Evolutionary conservation across 192 early-diverging fungal genomes (phyloP), one percentile per base, ranked within the genome.

Genomic region (Podochytrium sp.): DNA sequence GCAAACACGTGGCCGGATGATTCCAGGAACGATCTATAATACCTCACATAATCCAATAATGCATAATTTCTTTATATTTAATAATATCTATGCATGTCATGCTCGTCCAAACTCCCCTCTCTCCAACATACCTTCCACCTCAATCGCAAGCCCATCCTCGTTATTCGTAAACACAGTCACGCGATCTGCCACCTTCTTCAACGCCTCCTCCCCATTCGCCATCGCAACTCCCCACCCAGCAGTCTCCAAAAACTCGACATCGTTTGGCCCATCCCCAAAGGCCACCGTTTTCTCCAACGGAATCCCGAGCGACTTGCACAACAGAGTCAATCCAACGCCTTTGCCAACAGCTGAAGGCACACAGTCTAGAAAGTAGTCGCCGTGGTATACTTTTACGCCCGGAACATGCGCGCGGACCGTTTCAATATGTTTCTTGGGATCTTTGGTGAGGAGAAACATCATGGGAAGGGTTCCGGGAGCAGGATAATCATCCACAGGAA

Each of bases 131-230:
- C 25, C 53, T 25, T 64, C 62, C 12, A 64, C 5, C 34, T 41
- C 12, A n/a, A 39, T 29, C 18, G 62, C 62, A 12, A 64, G 37
- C 62, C 62, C 62, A 64, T 64, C 62, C 27, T 64, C 62, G 34
- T 64, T 25, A 52, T 64, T 64, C 62, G 62, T 23, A 25, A 64
- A 64, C 53, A 6, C 18, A 6, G 62, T 64, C 6, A 64, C 62
- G 6, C 12, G 34, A 64, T 64, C 6, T 23, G 62, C 12, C 5
- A 37, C 62, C 23, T 41, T 6, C 34, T 64, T 64, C 41, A 64
- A 41, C 6, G 12, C 34, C 27, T 64, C 62, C 12, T n/a, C 23
- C 6, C 16, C 62, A 52, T 64, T 64, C 49, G 12, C 34, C 62
- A 64, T 64, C 23, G 62, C 62, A 35, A 64, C 6, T 5, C 62